These are phyloP conservation scores for Houttuynia cordata DNA, from an alignment of 164 flowering plant species.

Conservation along the genomic window DNA sequence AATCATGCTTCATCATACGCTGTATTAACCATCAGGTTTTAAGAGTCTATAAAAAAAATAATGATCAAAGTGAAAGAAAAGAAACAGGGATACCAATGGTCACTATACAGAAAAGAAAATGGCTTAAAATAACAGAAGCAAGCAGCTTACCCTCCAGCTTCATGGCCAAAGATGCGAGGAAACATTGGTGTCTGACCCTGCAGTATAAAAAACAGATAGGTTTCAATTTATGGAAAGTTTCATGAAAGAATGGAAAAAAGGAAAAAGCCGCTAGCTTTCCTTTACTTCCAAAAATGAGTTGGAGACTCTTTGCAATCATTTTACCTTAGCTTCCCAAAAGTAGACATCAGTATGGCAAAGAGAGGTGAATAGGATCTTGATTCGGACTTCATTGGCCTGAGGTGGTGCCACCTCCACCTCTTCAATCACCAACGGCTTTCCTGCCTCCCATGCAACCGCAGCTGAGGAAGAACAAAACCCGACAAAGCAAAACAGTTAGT, in stretches of 20 bases:
- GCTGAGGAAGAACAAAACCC: conserved; percentile 20
- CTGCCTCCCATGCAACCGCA: conserved; percentile 73
- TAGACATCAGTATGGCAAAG: conserved; percentile 58
- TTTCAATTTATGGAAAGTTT: background rate
- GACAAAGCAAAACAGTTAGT: background rate
- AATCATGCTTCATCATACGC: too few species aligned
- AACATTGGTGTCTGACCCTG: conserved; percentile 32
- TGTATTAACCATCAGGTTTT: too few species aligned
- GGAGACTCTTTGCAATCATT: background rate
- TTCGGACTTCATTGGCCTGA: conserved; percentile 45
- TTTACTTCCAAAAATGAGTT: background rate
- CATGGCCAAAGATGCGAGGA: conserved; percentile 37
- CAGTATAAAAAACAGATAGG: background rate
- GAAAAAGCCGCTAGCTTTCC: too few species aligned
- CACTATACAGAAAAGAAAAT: too few species aligned
- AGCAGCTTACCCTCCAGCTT: conserved; percentile 25
- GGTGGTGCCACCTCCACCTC: conserved; percentile 72
- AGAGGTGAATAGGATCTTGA: conserved; percentile 48
- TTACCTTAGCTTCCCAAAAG: conserved; percentile 61
- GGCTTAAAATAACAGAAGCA: background rate
- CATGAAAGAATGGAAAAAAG: too few species aligned
- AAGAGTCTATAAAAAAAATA: background rate
- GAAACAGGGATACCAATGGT: too few species aligned
- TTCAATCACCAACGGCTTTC: conserved; percentile 55
- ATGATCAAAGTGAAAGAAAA: background rate